phyloP scores from a whole-genome alignment of 805 yeast species.

The Candida orba region DNA sequence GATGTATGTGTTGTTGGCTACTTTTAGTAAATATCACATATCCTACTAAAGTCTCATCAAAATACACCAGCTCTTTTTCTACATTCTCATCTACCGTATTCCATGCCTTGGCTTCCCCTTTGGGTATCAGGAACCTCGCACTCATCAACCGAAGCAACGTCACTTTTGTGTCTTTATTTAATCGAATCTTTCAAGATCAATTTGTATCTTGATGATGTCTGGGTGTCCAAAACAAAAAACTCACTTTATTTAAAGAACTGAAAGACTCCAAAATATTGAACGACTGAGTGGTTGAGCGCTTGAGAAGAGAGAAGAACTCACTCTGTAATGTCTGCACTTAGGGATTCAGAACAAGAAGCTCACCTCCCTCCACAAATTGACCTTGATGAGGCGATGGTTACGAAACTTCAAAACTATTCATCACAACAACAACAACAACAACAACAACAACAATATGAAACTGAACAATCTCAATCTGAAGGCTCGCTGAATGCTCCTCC shows the following conservation, averaged over 20 bases:
- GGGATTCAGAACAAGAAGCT: background rate
- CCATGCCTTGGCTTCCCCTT: background rate
- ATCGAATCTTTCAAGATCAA: too few species aligned
- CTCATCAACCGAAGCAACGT: background rate
- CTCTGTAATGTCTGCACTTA: background rate
- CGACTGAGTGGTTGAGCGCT: too few species aligned
- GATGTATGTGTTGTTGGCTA: background rate
- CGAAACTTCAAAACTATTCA: slow-evolving; percentile 6
- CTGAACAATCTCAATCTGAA: too few species aligned
- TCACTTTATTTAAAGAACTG: too few species aligned
- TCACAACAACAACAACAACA: too few species aligned
- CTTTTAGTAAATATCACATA: slow-evolving; percentile 5
- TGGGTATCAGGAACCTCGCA: background rate
- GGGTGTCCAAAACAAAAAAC: background rate
- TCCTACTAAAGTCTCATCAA: slow-evolving; percentile 13
- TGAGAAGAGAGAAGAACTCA: too few species aligned
- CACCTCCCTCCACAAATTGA: slow-evolving; percentile 11
- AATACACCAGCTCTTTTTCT: slow-evolving; percentile 1
- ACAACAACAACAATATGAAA: too few species aligned
- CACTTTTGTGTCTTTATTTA: too few species aligned
- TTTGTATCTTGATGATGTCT: background rate
- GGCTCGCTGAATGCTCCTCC: too few species aligned
- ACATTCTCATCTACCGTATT: background rate
- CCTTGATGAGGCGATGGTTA: slow-evolving; percentile 15
- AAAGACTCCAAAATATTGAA: too few species aligned